Conservation (phyloP, 768 basidiomycete species). For the Trametes villosa region DNA sequence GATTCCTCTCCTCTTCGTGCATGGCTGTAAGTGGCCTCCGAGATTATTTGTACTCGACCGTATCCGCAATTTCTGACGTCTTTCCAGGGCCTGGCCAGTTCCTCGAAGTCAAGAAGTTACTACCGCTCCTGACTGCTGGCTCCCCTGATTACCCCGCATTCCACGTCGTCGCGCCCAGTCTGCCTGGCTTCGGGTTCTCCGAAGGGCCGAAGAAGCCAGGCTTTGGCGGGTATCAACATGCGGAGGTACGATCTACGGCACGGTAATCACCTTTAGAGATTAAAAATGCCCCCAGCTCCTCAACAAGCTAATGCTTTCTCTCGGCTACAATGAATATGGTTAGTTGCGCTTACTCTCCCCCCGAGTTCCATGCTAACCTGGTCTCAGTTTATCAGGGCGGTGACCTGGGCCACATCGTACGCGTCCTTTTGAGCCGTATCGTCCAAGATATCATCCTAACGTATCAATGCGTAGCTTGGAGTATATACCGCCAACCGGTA, state of each 20-base stretch:
- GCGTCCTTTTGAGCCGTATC: background rate
- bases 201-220: slow-evolving; percentile 56
- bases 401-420: slow-evolving; percentile 48
- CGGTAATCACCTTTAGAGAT: too few relatives aligned
- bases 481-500: slow-evolving; percentile 40
- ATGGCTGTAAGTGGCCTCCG: slow-evolving; percentile 63
- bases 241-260: slow-evolving; percentile 42
- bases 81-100: slow-evolving; percentile 64
- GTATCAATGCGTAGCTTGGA: slow-evolving; percentile 38
- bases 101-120: slow-evolving; percentile 57
- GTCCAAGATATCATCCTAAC: background rate
- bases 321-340: slow-evolving; percentile 35
- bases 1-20: slow-evolving; percentile 62
- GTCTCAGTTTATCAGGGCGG: slow-evolving; percentile 50
- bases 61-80: background rate
- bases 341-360: background rate
- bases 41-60: background rate
- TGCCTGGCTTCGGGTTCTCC: slow-evolving; percentile 69
- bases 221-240: slow-evolving; percentile 53
- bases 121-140: slow-evolving; percentile 53
- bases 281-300: slow-evolving; percentile 3
- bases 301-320: slow-evolving; percentile 35
- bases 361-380: background rate
- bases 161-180: slow-evolving; percentile 61
- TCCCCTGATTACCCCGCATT: slow-evolving; percentile 54